Evolutionary conservation across 1,139 yeast genomes (phyloP).

Genomic region (Pneumocystis wakefieldiae): DNA sequence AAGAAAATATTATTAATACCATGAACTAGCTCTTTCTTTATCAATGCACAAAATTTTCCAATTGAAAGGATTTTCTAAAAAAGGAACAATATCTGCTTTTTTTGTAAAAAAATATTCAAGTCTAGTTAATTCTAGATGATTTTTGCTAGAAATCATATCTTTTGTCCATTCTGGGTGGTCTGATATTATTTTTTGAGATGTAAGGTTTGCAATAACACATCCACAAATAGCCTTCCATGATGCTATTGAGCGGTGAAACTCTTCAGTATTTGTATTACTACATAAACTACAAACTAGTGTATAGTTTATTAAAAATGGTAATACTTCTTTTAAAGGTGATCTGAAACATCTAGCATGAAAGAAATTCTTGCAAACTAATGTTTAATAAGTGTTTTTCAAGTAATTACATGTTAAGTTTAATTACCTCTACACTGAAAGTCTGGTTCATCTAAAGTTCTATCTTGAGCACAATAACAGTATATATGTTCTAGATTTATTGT

Average conservation of each 20-base stretch:
- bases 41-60: constrained; percentile 1
- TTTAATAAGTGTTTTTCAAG: background rate
- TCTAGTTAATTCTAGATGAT: constrained; percentile 1
- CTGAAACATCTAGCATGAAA: constrained; percentile 11
- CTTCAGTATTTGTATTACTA: constrained; percentile 4
- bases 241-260: constrained; percentile 6
- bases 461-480: constrained; percentile 13
- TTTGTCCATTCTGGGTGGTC: constrained; percentile 6
- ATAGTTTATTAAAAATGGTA: constrained; percentile 11
- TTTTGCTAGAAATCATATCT: constrained; percentile 6
- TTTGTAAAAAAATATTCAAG: constrained; percentile 6
- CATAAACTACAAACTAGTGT: constrained; percentile 9
- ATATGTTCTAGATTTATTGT: constrained; percentile 10
- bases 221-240: constrained; percentile 12
- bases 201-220: constrained; percentile 10
- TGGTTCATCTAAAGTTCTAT: constrained; percentile 8
- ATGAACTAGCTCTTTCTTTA: background rate
- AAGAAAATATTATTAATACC: background rate
- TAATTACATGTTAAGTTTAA: background rate
- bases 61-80: constrained; percentile 8
- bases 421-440: constrained; percentile 8
- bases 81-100: constrained; percentile 12
- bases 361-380: constrained; percentile 6
- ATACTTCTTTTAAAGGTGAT: constrained; percentile 3
- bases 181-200: constrained; percentile 6